Evolutionary conservation across 805 yeast genomes (phyloP).

Genomic region (Candida chauliodis): DNA sequence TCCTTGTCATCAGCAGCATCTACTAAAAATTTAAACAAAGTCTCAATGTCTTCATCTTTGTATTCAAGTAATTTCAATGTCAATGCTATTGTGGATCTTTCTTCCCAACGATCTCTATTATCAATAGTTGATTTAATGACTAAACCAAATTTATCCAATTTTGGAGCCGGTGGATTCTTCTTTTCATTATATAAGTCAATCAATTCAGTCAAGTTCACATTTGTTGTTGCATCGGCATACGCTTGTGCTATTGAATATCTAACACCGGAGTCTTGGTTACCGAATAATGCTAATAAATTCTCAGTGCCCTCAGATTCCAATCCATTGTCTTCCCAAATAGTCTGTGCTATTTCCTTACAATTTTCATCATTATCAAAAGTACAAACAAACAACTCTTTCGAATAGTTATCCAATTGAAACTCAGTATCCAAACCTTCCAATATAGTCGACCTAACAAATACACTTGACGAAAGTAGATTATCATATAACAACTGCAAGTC

Average conservation of each 20-base stretch:
- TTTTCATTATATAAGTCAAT: conserved; percentile 55
- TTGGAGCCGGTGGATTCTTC: conserved; percentile 72
- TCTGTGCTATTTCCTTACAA: conserved; percentile 62
- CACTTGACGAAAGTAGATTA: conserved; percentile 55
- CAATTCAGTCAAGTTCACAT: conserved; percentile 41
- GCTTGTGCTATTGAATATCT: conserved; percentile 73
- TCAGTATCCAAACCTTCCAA: conserved; percentile 86
- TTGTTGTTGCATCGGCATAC: conserved; percentile 49
- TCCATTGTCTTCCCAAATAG: conserved; percentile 82
- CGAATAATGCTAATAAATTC: conserved; percentile 47
- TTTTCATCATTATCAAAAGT: conserved; percentile 67
- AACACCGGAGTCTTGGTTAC: conserved; percentile 58
- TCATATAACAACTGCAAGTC: conserved; percentile 61
- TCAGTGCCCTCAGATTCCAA: conserved; percentile 47
- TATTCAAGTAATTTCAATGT: conserved; percentile 56
- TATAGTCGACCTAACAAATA: conserved; percentile 73
- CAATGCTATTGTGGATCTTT: conserved; percentile 76
- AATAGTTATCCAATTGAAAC: conserved; percentile 55
- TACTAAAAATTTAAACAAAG: conserved; percentile 61
- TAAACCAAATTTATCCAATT: conserved; percentile 76
- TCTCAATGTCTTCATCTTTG: conserved; percentile 38
- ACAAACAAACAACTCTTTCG: conserved; percentile 75
- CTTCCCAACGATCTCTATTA: conserved; percentile 78
- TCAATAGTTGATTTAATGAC: conserved; percentile 57
- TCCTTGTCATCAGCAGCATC: conserved; percentile 76